Evolutionary conservation across 345 rosid genomes (phyloP), one percentile per base, ranked within the genome.

Genomic region (Cardamine resedifolia): DNA sequence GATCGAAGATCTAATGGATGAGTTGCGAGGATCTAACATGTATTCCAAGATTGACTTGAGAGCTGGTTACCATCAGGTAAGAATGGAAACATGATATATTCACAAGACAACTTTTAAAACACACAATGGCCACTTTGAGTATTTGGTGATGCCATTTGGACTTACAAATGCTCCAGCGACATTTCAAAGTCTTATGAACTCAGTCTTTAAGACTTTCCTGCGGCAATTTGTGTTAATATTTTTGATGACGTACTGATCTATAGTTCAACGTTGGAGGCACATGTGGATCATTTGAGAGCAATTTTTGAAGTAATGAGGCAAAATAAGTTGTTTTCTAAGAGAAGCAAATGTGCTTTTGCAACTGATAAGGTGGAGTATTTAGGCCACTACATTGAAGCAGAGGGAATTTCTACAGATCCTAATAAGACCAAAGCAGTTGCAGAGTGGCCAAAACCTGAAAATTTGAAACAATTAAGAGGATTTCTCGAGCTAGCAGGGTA

Each of bases 261-360:
- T 2, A 49, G n/a, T 4, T 0, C 10, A 0, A 3, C 14, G 0
- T 0, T 16, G 12, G 23, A 49, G 0, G 0, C 0, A 1, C 55
- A 12, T 24, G 0, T 2, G 0, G 3, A 5, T 0, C 31, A 51
- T 0, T 2, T 51, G 1, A 0, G 1, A 0, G 0, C 0, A 0
- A 15, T 23, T 0, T 14, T 51, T 2, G 31, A 24, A 14, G 0
- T 23, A 0, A 51, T 51, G 57, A 11, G 10, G 0, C 0, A 5
- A 1, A 51, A 51, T 2, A 11, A 2, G 0, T 2, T 51, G 0
- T 51, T 4, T 23, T 16, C 56, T 0, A 23, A 24, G 0, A 2
- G 18, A 11, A 23, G 18, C 0, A 51, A 51, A 3, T 51, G 33
- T 24, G 18, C 2, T 0, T 51, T 51, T 51, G 4, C 18, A 0